Evolutionary conservation across 371 early-diverging fungal species (phyloP).

Genomic region (Mucor indicus): DNA sequence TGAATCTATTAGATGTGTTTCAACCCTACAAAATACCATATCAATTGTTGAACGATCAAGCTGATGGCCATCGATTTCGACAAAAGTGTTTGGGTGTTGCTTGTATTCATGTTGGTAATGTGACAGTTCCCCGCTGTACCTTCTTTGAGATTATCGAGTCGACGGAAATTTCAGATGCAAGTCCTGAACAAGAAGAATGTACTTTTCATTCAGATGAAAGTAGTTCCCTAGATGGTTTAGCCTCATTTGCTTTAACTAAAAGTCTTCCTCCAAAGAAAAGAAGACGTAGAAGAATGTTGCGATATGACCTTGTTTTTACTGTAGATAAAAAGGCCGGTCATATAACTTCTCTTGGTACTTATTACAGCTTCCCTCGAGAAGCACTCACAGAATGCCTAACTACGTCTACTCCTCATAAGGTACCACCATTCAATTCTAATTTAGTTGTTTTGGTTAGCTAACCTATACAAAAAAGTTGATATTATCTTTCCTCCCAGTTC

Average conservation of each 20-base stretch:
- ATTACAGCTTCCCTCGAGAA: constrained; percentile 45
- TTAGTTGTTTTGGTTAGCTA: too few species aligned
- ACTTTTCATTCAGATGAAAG: not conserved
- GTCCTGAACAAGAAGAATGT: constrained; percentile 1
- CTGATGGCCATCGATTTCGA: constrained; percentile 18
- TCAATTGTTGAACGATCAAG: constrained; percentile 8
- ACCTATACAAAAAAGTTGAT: constrained; percentile 17
- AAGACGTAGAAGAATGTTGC: constrained; percentile 29
- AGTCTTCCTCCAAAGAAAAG: constrained; percentile 39
- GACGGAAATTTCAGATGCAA: constrained; percentile 39
- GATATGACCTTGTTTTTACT: constrained; percentile 29
- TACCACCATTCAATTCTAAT: constrained; percentile 11
- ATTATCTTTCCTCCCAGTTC: constrained; percentile 29
- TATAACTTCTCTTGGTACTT: constrained; percentile 3
- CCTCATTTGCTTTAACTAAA: constrained; percentile 1
- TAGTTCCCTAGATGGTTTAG: constrained; percentile 6
- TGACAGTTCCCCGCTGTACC: constrained; percentile 13
- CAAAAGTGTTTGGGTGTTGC: constrained; percentile 33
- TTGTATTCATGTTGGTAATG: constrained; percentile 19
- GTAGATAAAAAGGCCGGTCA: constrained; percentile 4
- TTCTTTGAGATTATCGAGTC: constrained; percentile 45
- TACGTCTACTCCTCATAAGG: constrained; percentile 37
- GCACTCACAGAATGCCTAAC: constrained; percentile 41
- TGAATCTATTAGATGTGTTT: constrained; percentile 7
- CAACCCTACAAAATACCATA: constrained; percentile 10